These are phyloP conservation scores for Boechera divaricarpa DNA, from an alignment of 345 rosid species.

Conservation along the genomic window DNA sequence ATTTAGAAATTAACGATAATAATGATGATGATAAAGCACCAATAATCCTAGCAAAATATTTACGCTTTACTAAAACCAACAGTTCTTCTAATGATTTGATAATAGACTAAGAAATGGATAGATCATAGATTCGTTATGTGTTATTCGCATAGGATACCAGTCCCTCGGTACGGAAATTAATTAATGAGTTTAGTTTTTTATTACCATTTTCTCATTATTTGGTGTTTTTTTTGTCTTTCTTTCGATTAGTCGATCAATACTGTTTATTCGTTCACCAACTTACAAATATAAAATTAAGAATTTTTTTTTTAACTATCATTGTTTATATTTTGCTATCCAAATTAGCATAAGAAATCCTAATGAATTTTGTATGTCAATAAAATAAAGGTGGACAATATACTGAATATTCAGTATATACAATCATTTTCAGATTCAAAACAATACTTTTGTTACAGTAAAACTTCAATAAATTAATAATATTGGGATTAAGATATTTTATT, in stretches of 20 bases:
- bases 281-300: background rate
- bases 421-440: too few species aligned
- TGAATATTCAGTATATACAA: too few species aligned
- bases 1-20: background rate
- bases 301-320: too few species aligned
- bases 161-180: background rate
- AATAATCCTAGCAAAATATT: conserved; percentile 23
- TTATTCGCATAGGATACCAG: conserved; percentile 33
- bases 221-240: background rate
- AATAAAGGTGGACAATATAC: too few species aligned
- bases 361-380: too few species aligned
- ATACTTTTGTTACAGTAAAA: too few species aligned
- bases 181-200: background rate
- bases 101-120: background rate
- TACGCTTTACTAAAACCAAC: conserved; percentile 1
- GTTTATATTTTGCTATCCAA: background rate
- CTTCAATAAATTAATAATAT: too few species aligned
- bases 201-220: background rate
- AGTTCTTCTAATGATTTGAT: conserved; percentile 26
- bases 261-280: background rate
- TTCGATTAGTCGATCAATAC: background rate
- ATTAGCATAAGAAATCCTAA: too few species aligned
- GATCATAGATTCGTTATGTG: background rate
- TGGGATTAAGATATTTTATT: too few species aligned
- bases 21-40: conserved; percentile 25